These are phyloP conservation scores for Leccinum uliginosum DNA, from an alignment of 768 basidiomycete species.

Conservation along the genomic window DNA sequence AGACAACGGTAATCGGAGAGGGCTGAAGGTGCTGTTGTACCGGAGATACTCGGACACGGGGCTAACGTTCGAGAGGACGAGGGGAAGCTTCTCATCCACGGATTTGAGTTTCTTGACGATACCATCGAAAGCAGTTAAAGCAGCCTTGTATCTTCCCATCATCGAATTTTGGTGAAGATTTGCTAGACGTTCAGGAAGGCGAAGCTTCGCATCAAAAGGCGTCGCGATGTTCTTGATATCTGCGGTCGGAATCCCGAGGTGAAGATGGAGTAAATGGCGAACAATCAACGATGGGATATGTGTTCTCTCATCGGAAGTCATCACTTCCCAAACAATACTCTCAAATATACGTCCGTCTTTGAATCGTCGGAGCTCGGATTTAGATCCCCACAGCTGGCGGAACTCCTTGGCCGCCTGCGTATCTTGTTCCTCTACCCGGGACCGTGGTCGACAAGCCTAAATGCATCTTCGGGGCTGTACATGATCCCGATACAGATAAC, in stretches of 20 bases:
- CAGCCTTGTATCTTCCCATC: conserved; percentile 62
- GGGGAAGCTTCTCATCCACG: conserved; percentile 67
- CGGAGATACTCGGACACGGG: conserved; percentile 72
- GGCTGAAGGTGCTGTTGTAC: conserved; percentile 80
- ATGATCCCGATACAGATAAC: conserved; percentile 70
- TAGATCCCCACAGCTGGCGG: conserved; percentile 85
- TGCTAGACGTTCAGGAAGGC: conserved; percentile 54
- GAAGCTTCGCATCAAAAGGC: conserved; percentile 53
- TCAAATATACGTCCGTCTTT: conserved; percentile 92
- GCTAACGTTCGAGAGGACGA: conserved; percentile 72
- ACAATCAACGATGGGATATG: conserved; percentile 75
- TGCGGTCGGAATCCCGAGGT: conserved; percentile 60
- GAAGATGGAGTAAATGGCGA: conserved; percentile 65
- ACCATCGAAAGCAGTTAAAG: conserved; percentile 73
- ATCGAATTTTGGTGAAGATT: conserved; percentile 31
- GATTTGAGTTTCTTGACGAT: conserved; percentile 74
- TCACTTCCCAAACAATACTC: conserved; percentile 95
- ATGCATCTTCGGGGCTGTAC: conserved; percentile 66
- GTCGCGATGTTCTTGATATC: conserved; percentile 56
- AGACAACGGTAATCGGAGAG: conserved; percentile 61
- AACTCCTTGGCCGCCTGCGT: conserved; percentile 53
- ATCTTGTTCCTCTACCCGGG: conserved; percentile 69
- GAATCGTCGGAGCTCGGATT: conserved; percentile 90
- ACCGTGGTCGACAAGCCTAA: conserved; percentile 89
- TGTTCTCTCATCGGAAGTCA: conserved; percentile 72